phyloP scores from a whole-genome alignment of 2,329 filamentous ascomycete genomes.

The Chaetomiaceae sp. region DNA sequence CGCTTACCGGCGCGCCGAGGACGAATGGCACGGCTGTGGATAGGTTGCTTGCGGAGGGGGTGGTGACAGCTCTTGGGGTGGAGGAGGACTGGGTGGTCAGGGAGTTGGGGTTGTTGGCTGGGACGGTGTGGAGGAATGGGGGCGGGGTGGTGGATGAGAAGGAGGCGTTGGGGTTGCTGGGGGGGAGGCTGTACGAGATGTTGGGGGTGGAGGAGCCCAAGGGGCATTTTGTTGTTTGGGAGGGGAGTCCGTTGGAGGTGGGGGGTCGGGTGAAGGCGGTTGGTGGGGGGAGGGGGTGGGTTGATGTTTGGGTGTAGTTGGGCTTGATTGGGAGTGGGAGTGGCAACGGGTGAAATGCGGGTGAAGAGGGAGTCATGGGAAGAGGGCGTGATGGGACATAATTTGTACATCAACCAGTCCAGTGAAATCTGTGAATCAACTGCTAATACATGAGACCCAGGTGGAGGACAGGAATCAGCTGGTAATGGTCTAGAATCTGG shows the following conservation, averaged over 20 bases:
- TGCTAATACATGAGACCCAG: too few relatives aligned
- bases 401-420: too few relatives aligned
- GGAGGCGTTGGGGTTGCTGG: conserved; percentile 53
- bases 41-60: conserved; percentile 52
- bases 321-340: too few relatives aligned
- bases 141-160: conserved; percentile 49
- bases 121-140: conserved; percentile 54
- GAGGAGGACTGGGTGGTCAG: conserved; percentile 59
- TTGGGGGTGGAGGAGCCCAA: conserved; percentile 42
- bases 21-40: conserved; percentile 61
- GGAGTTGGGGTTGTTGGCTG: conserved; percentile 56
- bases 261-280: conserved; percentile 52
- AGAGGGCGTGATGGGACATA: too few relatives aligned
- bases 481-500: too few relatives aligned
- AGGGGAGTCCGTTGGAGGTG: conserved; percentile 59
- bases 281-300: conserved; percentile 36
- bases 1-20: conserved; percentile 59
- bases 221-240: conserved; percentile 56
- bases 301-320: conserved; percentile 12
- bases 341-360: too few relatives aligned
- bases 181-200: conserved; percentile 52
- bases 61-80: conserved; percentile 53
- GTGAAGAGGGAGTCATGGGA: too few relatives aligned
- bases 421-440: too few relatives aligned
- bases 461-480: too few relatives aligned